phyloP scores from a whole-genome alignment of 202 grass and related monocot genomes.

The Hordeum pubiflorum region DNA sequence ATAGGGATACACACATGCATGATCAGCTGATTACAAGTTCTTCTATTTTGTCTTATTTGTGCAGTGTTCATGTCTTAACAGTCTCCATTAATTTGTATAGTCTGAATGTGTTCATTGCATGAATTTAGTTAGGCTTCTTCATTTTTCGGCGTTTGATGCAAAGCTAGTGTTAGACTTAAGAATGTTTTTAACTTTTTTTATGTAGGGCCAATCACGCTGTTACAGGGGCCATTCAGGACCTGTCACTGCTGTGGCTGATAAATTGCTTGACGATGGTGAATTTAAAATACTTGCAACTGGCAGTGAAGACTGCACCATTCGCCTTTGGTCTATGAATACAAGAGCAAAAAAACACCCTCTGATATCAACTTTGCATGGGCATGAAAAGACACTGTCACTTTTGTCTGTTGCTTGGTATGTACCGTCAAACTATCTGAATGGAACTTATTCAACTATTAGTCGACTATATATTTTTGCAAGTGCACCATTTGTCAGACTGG shows the following conservation, averaged over 20 bases:
- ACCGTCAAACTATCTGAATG: slow-evolving; percentile 11
- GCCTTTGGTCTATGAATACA: slow-evolving; percentile 67
- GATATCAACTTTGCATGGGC: slow-evolving; percentile 64
- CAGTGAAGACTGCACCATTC: slow-evolving; percentile 77
- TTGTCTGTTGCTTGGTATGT: slow-evolving; percentile 69
- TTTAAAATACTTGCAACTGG: slow-evolving; percentile 83
- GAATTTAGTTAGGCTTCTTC: neutral
- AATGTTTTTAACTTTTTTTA: neutral
- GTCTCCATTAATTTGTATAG: neutral
- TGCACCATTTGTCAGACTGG: neutral
- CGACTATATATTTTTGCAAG: neutral
- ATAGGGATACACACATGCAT: neutral
- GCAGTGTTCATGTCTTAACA: neutral
- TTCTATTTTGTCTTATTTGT: slow-evolving; percentile 18
- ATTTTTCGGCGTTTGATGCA: neutral
- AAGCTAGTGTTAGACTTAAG: neutral
- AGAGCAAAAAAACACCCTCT: slow-evolving; percentile 55
- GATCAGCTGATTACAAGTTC: slow-evolving; percentile 8
- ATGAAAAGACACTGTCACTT: slow-evolving; percentile 71
- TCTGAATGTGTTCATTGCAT: neutral
- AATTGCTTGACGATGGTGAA: slow-evolving; percentile 56
- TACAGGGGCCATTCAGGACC: slow-evolving; percentile 74
- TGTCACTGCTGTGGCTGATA: slow-evolving; percentile 66
- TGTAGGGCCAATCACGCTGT: slow-evolving; percentile 54
- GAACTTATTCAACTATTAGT: neutral